Percentiles rank a stretch among this genome's conserved stretches.
phyloP scores from a whole-genome alignment of 2,329 filamentous ascomycete genomes.

The Beauveria sp. region DNA sequence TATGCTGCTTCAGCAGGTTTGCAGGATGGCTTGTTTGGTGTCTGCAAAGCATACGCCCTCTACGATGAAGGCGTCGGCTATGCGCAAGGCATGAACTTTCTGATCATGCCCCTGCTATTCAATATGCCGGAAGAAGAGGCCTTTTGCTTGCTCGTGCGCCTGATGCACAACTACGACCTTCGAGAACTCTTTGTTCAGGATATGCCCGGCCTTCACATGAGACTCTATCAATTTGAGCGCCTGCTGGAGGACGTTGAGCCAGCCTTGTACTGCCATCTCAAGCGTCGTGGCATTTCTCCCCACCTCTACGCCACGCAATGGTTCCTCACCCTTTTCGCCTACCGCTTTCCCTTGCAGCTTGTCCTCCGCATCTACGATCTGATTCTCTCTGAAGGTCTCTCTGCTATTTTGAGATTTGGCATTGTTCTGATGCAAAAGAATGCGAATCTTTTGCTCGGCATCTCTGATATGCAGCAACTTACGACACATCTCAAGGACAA shows the following conservation, averaged over 20 bases:
- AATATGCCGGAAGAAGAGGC: constrained; percentile 98
- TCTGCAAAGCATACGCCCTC: constrained; percentile 95
- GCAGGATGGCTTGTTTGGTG: constrained; percentile 87
- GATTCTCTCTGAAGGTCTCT: constrained; percentile 85
- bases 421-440: constrained; percentile 97
- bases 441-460: constrained; percentile 63
- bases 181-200: constrained; percentile 90
- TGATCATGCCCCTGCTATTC: constrained; percentile 92
- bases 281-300: constrained; percentile 76
- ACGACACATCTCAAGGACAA: constrained; percentile 90
- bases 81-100: constrained; percentile 97
- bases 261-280: constrained; percentile 88
- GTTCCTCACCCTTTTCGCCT: constrained; percentile 98
- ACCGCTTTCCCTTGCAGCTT: constrained; percentile 91
- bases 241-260: constrained; percentile 91
- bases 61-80: constrained; percentile 94
- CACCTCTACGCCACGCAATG: constrained; percentile 97
- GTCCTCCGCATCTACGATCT: constrained; percentile 95
- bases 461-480: constrained; percentile 86
- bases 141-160: constrained; percentile 81
- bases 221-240: constrained; percentile 90
- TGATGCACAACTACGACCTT: constrained; percentile 95
- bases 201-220: constrained; percentile 92
- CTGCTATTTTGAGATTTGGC: constrained; percentile 89
- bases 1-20: constrained; percentile 85